Percentiles rank a stretch among this genome's conserved stretches.
Evolutionary conservation across 1,284 basidiomycete species (phyloP).

Genomic region (Ceratobasidium papillatum): DNA sequence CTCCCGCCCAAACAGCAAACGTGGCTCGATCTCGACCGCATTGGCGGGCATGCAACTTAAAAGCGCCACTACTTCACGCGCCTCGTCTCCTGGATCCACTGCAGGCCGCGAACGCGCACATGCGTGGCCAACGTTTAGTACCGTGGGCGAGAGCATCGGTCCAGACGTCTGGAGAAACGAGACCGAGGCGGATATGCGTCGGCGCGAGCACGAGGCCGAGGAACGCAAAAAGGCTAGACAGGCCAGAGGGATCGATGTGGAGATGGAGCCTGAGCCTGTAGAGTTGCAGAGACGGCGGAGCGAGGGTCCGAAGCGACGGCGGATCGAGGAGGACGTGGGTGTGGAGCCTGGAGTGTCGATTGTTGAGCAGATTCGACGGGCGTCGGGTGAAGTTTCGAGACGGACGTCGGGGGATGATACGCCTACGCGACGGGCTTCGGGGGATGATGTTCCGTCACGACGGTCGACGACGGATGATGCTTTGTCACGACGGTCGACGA

Average conservation of each 20-base stretch:
- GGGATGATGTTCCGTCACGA: neutral
- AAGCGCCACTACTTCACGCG: constrained; percentile 18
- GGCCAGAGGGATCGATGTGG: neutral
- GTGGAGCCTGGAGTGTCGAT: constrained; percentile 5
- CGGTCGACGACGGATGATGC: neutral
- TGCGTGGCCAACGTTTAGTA: constrained; percentile 19
- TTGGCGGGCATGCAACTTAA: constrained; percentile 22
- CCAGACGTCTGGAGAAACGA: constrained; percentile 20
- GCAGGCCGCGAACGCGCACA: neutral
- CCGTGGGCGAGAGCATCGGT: constrained; percentile 9
- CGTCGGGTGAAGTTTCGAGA: neutral
- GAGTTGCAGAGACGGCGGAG: constrained; percentile 2
- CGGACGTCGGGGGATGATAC: neutral
- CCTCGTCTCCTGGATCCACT: constrained; percentile 24
- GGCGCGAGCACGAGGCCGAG: constrained; percentile 21
- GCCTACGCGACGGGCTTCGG: neutral
- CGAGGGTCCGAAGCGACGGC: neutral
- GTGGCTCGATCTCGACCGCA: constrained; percentile 26
- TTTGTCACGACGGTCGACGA: neutral
- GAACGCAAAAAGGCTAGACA: neutral
- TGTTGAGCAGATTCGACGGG: constrained; percentile 20
- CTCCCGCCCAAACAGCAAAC: constrained; percentile 1
- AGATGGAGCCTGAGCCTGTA: neutral
- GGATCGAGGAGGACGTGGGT: neutral
- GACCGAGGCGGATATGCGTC: constrained; percentile 29